Evolutionary conservation across 768 basidiomycete species (phyloP), one percentile per base, ranked within the genome.

Genomic region (Rhodosporidiobolus sp.): DNA sequence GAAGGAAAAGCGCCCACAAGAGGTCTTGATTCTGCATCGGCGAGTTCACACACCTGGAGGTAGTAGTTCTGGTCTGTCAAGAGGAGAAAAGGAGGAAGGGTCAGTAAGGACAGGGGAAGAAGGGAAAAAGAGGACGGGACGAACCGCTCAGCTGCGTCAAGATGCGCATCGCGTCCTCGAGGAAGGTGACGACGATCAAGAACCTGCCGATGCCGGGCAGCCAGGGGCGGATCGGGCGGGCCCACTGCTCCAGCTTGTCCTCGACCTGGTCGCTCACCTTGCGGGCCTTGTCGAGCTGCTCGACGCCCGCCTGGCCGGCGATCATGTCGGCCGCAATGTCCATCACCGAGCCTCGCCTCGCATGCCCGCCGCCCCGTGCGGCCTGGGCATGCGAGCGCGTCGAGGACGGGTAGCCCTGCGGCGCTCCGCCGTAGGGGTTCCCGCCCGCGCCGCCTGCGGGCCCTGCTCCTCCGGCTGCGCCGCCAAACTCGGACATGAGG

Each of bases 171-270:
- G 96, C 92, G 80, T 99, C 96, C 85, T 99, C 96, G 81, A 94
- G 84, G 83, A 99, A 99, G 17, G 96, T 99, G 53, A 96, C 93
- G 63, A 99, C 92, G 81, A 98, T 98, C 70, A 99, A 82, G 83
- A 97, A 98, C 77, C 96, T 87, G 69, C 94, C 95, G 81, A 97
- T 88, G 65, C 92, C 89, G 53, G 96, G 96, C 78, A 99, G 85
- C 81, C 94, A 88, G 64, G 96, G 96, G 80, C 89, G 89, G 82
- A 98, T 84, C 28, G 96, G 96, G 80, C 96, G 90, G 14, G 93
- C 89, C 82, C 90, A 90, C 76, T 91, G 88, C 81, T 98, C 96
- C 80, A 96, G 86, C 74, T 88, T 84, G 83, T 99, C 96, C 83
- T 99, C 96, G 67, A 92, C 74, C 65, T 71, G 80, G 65, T 76